Percentiles rank a stretch among this genome's conserved stretches.
Evolutionary conservation across 768 basidiomycete genomes (phyloP).

Genomic region (Ephemerocybe angulata): DNA sequence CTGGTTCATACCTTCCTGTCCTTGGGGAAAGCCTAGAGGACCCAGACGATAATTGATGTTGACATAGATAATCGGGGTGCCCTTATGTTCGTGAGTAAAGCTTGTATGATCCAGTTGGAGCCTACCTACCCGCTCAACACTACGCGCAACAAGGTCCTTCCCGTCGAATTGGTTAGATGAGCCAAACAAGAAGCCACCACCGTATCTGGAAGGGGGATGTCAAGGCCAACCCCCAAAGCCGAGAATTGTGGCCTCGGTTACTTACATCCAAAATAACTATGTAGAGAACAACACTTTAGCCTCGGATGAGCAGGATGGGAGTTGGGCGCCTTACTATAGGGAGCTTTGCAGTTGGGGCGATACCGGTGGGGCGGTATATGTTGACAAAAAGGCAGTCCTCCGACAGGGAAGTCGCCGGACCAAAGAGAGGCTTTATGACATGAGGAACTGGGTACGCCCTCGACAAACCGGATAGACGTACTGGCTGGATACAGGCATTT

Average conservation of each 20-base stretch:
- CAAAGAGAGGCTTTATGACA: neutral
- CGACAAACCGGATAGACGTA: slow-evolving; percentile 18
- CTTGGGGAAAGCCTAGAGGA: slow-evolving; percentile 44
- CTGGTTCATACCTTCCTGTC: slow-evolving; percentile 27
- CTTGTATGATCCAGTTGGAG: neutral
- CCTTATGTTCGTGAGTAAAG: slow-evolving; percentile 17
- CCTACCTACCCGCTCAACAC: slow-evolving; percentile 29
- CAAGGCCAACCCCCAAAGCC: neutral
- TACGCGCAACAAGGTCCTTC: slow-evolving; percentile 33
- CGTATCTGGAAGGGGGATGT: slow-evolving; percentile 24
- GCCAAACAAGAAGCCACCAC: slow-evolving; percentile 32
- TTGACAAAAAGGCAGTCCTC: slow-evolving; percentile 65
- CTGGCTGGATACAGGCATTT: slow-evolving; percentile 46
- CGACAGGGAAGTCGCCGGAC: slow-evolving; percentile 27
- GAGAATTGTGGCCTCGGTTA: neutral
- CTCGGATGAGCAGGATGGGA: neutral
- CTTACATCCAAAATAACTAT: slow-evolving; percentile 39
- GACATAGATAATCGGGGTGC: slow-evolving; percentile 42
- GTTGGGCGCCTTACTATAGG: slow-evolving; percentile 32
- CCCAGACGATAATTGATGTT: slow-evolving; percentile 42
- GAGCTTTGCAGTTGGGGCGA: slow-evolving; percentile 23
- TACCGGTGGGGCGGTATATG: slow-evolving; percentile 48
- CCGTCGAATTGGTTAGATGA: slow-evolving; percentile 27
- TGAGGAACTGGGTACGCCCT: neutral
- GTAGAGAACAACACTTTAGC: neutral